These are phyloP conservation scores for Lanzia echinophila DNA, from an alignment of 2,329 filamentous ascomycete genomes.

Conservation along the genomic window DNA sequence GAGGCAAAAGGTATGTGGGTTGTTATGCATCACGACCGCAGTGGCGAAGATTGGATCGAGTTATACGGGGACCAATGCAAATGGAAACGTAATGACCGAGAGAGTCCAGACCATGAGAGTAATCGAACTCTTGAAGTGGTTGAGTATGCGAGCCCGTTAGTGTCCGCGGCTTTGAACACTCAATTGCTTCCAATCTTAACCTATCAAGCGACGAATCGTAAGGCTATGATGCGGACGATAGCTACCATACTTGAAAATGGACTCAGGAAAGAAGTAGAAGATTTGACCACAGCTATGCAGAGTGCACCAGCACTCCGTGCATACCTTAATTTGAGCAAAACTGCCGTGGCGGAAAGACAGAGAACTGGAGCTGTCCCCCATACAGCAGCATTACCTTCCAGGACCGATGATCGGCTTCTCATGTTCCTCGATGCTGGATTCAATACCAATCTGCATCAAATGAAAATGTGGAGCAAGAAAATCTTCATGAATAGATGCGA, in stretches of 20 bases:
- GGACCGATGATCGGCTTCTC: slow-evolving; percentile 43
- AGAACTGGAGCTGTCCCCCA: slow-evolving; percentile 21
- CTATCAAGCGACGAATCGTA: slow-evolving; percentile 45
- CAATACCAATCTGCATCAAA: slow-evolving; percentile 40
- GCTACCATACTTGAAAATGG: slow-evolving; percentile 42
- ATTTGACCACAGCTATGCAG: slow-evolving; percentile 44
- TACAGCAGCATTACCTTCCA: slow-evolving; percentile 18
- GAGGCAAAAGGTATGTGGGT: slow-evolving; percentile 74
- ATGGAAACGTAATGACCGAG: slow-evolving; percentile 47
- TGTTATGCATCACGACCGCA: slow-evolving; percentile 44
- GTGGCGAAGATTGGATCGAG: slow-evolving; percentile 54
- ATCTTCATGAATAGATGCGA: slow-evolving; percentile 20
- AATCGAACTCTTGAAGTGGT: slow-evolving; percentile 62
- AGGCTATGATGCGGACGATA: slow-evolving; percentile 42
- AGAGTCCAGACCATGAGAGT: slow-evolving; percentile 34
- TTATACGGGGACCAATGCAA: slow-evolving; percentile 63
- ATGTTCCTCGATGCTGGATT: slow-evolving; percentile 57
- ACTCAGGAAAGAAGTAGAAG: slow-evolving; percentile 45
- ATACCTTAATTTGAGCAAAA: slow-evolving; percentile 45
- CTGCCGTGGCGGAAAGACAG: slow-evolving; percentile 34
- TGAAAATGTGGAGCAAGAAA: slow-evolving; percentile 40
- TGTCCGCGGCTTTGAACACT: slow-evolving; percentile 52
- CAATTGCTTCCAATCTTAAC: slow-evolving; percentile 64
- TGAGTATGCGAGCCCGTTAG: slow-evolving; percentile 40
- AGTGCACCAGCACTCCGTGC: slow-evolving; percentile 44